Percentiles rank a stretch among this genome's conserved stretches.
Evolutionary conservation across 495 filamentous ascomycete genomes (phyloP).

Genomic region (Talaromyces wortmannii): DNA sequence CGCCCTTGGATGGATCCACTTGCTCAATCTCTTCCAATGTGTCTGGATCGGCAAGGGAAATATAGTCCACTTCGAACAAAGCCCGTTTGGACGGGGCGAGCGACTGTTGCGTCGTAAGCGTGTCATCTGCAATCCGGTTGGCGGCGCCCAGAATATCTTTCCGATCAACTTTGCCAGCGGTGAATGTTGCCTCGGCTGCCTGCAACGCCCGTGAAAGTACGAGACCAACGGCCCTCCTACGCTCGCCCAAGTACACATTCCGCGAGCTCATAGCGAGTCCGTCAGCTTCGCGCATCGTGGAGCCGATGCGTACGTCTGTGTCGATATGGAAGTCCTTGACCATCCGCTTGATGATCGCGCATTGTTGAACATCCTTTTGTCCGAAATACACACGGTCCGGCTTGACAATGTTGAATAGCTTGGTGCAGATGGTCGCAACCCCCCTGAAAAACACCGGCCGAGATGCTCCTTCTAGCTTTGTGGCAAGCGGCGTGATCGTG

Average conservation of each 20-base stretch:
- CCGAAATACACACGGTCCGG: slow-evolving; percentile 93
- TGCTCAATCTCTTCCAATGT: slow-evolving; percentile 72
- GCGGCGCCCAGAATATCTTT: slow-evolving; percentile 64
- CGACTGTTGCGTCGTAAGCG: slow-evolving; percentile 53
- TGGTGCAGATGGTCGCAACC: slow-evolving; percentile 95
- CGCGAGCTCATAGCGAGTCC: slow-evolving; percentile 91
- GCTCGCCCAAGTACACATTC: slow-evolving; percentile 83
- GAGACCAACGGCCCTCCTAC: slow-evolving; percentile 63
- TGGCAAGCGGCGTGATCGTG: slow-evolving; percentile 78
- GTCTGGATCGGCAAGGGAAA: slow-evolving; percentile 77
- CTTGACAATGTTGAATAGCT: slow-evolving; percentile 87
- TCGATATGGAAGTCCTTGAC: slow-evolving; percentile 83
- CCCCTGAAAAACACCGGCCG: slow-evolving; percentile 96
- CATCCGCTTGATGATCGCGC: slow-evolving; percentile 79
- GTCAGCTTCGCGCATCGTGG: slow-evolving; percentile 70
- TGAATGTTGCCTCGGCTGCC: slow-evolving; percentile 63
- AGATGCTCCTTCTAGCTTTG: slow-evolving; percentile 73
- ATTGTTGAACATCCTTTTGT: slow-evolving; percentile 97
- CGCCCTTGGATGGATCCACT: slow-evolving; percentile 59
- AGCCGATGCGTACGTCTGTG: slow-evolving; percentile 63
- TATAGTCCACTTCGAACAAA: slow-evolving; percentile 78
- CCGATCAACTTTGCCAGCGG: slow-evolving; percentile 46
- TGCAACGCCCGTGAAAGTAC: slow-evolving; percentile 62
- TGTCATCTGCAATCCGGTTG: slow-evolving; percentile 36
- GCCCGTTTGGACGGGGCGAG: slow-evolving; percentile 57